phyloP scores from a whole-genome alignment of 805 yeast genomes.

The Metschnikowia amazonensis region DNA sequence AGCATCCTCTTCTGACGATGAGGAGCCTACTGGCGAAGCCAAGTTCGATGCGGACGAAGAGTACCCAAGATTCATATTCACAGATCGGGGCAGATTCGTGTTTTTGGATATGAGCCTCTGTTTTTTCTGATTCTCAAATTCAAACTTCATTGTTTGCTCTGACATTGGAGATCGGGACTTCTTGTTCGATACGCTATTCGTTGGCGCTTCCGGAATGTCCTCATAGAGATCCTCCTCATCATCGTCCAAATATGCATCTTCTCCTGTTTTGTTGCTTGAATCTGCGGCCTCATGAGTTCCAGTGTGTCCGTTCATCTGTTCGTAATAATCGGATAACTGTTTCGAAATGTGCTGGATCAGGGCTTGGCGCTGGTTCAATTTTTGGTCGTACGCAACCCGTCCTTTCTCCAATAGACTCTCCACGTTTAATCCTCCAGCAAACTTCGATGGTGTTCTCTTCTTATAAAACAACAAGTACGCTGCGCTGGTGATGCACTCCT shows the following conservation, averaged over 20 bases:
- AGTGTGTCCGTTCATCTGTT: constrained; percentile 15
- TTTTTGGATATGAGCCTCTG: constrained; percentile 19
- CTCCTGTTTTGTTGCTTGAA: neutral
- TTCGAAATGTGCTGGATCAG: constrained; percentile 12
- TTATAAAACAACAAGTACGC: constrained; percentile 87
- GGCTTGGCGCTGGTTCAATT: constrained; percentile 41
- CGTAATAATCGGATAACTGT: constrained; percentile 16
- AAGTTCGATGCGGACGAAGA: constrained; percentile 19
- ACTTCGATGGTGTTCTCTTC: constrained; percentile 38
- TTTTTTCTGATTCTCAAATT: constrained; percentile 18
- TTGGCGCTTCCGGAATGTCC: constrained; percentile 5
- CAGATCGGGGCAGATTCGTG: constrained; percentile 17
- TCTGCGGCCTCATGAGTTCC: constrained; percentile 14
- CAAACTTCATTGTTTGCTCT: constrained; percentile 15
- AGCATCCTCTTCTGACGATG: constrained; percentile 12
- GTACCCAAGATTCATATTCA: constrained; percentile 16
- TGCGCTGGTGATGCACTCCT: constrained; percentile 62
- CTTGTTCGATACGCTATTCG: constrained; percentile 8
- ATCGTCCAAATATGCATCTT: neutral
- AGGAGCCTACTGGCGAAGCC: constrained; percentile 17
- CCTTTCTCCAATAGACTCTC: constrained; percentile 37
- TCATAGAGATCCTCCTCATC: constrained; percentile 13
- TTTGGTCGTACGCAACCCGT: constrained; percentile 39
- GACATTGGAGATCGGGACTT: constrained; percentile 18
- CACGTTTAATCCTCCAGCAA: constrained; percentile 16